Percentiles rank a stretch among this genome's conserved stretches.
Conservation (phyloP, 2,329 filamentous ascomycete genomes). For the Dothideomycetes sp. region DNA sequence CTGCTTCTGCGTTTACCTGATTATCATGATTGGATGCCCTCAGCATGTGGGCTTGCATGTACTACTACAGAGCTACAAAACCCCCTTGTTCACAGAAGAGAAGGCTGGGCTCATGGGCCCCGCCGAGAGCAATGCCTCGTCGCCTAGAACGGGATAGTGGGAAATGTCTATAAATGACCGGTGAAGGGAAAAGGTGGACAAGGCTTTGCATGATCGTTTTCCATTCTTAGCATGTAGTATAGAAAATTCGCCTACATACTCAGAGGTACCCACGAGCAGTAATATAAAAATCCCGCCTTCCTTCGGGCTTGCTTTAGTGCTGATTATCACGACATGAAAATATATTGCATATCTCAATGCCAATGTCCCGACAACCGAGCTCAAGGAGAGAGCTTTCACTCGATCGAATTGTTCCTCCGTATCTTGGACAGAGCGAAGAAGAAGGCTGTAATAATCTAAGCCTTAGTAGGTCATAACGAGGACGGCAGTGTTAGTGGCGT, state of each 20-base stretch:
- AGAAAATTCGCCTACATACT: neutral
- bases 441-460: no score
- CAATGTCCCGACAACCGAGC: no score
- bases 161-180: no score
- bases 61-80: no score
- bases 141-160: slow-evolving; percentile 2
- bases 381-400: no score
- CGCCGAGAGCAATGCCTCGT: slow-evolving; percentile 11
- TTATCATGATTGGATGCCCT: neutral
- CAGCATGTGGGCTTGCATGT: slow-evolving; percentile 2
- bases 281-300: neutral
- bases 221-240: neutral
- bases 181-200: slow-evolving; percentile 3
- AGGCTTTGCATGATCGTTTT: slow-evolving; percentile 8
- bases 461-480: neutral
- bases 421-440: no score
- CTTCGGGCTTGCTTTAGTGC: slow-evolving; percentile 10
- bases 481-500: slow-evolving; percentile 8
- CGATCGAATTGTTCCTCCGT: no score
- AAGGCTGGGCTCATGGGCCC: neutral
- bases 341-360: slow-evolving; percentile 10
- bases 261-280: neutral
- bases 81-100: neutral
- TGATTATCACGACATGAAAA: slow-evolving; percentile 5
- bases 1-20: neutral